A percentile compares a stretch with the other conserved stretches of the same genome.
phyloP scores from a whole-genome alignment of 2,329 filamentous ascomycete species.

The Mollisiaceae sp. region DNA sequence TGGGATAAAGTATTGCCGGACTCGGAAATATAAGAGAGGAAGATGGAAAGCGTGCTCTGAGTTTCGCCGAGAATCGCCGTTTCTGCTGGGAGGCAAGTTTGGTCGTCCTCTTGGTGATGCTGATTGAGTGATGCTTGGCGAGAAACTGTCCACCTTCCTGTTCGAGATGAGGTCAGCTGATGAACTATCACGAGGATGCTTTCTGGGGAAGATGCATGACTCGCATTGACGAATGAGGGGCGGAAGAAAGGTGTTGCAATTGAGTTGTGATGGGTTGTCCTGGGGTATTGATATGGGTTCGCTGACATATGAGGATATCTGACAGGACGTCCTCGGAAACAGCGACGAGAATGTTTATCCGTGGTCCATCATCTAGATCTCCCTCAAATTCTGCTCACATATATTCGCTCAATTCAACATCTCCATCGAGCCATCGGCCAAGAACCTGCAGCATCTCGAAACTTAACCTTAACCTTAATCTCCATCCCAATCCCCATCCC shows the following conservation, averaged over 20 bases:
- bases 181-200: background rate
- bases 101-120: background rate
- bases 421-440: no score
- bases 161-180: background rate
- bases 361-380: background rate
- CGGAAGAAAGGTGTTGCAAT: background rate
- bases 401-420: no score
- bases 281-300: background rate
- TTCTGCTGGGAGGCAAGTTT: background rate
- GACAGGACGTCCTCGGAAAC: background rate
- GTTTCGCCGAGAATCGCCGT: constrained; percentile 1
- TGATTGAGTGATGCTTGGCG: background rate
- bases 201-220: background rate
- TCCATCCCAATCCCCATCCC: no score
- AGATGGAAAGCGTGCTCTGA: background rate
- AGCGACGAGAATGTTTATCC: background rate
- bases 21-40: background rate
- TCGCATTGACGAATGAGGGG: constrained; percentile 4
- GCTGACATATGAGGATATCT: background rate
- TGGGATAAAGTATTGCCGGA: background rate
- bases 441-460: no score
- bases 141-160: background rate
- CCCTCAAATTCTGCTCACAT: background rate
- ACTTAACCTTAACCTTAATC: no score
- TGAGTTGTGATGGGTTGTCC: background rate